phyloP scores from a whole-genome alignment of 1,284 basidiomycete species.

The Tetrapyrgos nigripes region DNA sequence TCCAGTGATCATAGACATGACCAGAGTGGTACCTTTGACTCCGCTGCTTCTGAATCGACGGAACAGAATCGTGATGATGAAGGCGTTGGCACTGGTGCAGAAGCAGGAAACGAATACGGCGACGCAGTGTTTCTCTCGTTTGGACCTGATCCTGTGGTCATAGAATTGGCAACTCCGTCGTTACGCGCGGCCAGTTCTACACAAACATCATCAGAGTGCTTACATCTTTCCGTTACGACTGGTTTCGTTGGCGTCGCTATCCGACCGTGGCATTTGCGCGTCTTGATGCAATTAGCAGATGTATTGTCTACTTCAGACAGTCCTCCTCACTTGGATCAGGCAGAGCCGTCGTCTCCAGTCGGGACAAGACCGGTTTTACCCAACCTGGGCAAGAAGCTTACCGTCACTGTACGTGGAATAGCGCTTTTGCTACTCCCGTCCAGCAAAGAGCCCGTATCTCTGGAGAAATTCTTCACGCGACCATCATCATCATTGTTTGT shows the following conservation, averaged over 20 bases:
- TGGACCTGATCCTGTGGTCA: constrained; percentile 58
- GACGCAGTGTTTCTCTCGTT: constrained; percentile 63
- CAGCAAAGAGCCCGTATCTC: constrained; percentile 12
- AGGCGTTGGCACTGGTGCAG: not conserved
- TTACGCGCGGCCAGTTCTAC: constrained; percentile 16
- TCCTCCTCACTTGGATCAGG: constrained; percentile 15
- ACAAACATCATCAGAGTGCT: constrained; percentile 19
- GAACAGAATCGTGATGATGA: not conserved
- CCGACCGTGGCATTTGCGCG: constrained; percentile 58
- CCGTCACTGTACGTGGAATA: constrained; percentile 52
- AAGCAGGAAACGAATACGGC: not conserved
- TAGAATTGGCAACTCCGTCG: constrained; percentile 59
- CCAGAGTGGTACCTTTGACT: not conserved
- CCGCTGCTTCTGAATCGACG: not conserved
- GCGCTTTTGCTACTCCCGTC: constrained; percentile 55
- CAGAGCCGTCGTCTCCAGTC: constrained; percentile 18
- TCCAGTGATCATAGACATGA: constrained; percentile 43
- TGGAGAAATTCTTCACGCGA: constrained; percentile 56
- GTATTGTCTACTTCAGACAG: constrained; percentile 38
- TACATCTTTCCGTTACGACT: constrained; percentile 46
- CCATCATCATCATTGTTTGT: constrained; percentile 62
- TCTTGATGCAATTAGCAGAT: constrained; percentile 49
- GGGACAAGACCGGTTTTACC: constrained; percentile 14
- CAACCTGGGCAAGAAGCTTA: constrained; percentile 36
- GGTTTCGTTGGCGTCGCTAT: constrained; percentile 61